Evolutionary conservation across 148 eudicot species (phyloP).

Genomic region (Rhododendron griersonianum): DNA sequence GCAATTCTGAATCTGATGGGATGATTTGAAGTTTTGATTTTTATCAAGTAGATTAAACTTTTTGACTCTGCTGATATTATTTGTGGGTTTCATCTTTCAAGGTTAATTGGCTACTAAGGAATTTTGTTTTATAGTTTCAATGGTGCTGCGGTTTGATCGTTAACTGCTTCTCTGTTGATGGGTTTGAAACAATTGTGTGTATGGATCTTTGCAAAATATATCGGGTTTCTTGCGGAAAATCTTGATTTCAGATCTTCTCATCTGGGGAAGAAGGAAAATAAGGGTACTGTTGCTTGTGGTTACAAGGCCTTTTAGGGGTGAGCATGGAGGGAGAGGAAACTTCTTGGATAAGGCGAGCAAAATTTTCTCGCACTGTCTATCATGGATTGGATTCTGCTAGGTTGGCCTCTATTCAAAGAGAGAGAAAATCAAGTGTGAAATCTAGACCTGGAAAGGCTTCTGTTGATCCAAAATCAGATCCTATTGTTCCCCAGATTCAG

Average conservation of each 20-base stretch:
- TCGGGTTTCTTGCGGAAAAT: slow-evolving; percentile 14
- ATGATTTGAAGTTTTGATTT: background rate
- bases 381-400: slow-evolving; percentile 59
- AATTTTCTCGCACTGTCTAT: slow-evolving; percentile 71
- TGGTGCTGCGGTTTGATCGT: slow-evolving; percentile 11
- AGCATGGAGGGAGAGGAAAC: slow-evolving; percentile 62
- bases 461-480: slow-evolving; percentile 19
- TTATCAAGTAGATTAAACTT: background rate
- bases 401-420: slow-evolving; percentile 39
- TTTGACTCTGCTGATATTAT: background rate
- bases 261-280: slow-evolving; percentile 10
- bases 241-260: slow-evolving; percentile 13
- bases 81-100: slow-evolving; percentile 8
- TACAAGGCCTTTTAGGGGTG: slow-evolving; percentile 21
- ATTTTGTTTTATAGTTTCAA: background rate
- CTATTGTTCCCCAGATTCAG: slow-evolving; percentile 25
- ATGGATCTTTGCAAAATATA: slow-evolving; percentile 19
- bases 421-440: slow-evolving; percentile 26
- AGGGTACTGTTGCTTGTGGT: slow-evolving; percentile 13
- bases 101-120: background rate
- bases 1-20: background rate
- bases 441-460: slow-evolving; percentile 29
- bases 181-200: slow-evolving; percentile 22
- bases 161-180: slow-evolving; percentile 23
- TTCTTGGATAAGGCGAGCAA: slow-evolving; percentile 81